A percentile compares a stretch with the other conserved stretches of the same genome.
These are phyloP conservation scores for Lichtheimia ornata DNA, from an alignment of 371 early-diverging fungal genomes.

Conservation along the genomic window DNA sequence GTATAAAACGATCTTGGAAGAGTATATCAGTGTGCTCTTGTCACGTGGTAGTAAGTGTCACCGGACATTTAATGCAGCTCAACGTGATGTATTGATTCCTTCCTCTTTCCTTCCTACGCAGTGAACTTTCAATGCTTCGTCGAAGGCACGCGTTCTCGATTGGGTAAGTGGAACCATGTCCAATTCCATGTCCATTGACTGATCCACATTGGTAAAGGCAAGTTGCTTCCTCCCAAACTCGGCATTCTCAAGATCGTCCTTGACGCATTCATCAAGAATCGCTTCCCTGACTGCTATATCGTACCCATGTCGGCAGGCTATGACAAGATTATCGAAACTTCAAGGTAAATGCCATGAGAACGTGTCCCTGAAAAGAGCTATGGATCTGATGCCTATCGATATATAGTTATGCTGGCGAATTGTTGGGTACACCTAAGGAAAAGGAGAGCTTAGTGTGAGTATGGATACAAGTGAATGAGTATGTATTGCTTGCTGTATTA, in stretches of 20 bases:
- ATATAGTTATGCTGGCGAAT: constrained; percentile 59
- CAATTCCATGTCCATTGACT: background rate
- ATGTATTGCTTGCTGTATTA: background rate
- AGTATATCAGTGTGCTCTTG: constrained; percentile 66
- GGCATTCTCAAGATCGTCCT: constrained; percentile 82
- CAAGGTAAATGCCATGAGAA: constrained; percentile 51
- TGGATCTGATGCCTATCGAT: background rate
- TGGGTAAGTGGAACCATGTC: constrained; percentile 34
- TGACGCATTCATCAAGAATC: constrained; percentile 68
- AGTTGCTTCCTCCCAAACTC: constrained; percentile 79
- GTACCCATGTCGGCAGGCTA: constrained; percentile 87
- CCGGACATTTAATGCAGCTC: background rate
- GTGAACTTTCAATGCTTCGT: constrained; percentile 85
- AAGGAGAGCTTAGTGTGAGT: constrained; percentile 72
- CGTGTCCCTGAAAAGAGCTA: background rate
- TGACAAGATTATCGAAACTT: constrained; percentile 87
- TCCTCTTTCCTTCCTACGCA: background rate
- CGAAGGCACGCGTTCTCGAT: constrained; percentile 84
- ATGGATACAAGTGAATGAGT: background rate
- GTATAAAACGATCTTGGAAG: constrained; percentile 70
- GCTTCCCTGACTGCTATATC: constrained; percentile 71
- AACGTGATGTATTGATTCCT: background rate
- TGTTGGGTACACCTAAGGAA: constrained; percentile 82
- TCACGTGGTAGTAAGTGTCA: constrained; percentile 35
- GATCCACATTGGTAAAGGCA: constrained; percentile 38